Percentiles rank a stretch among this genome's conserved stretches.
These are phyloP conservation scores for Xerocomellus chrysenteron DNA, from an alignment of 768 basidiomycete species.

Conservation along the genomic window DNA sequence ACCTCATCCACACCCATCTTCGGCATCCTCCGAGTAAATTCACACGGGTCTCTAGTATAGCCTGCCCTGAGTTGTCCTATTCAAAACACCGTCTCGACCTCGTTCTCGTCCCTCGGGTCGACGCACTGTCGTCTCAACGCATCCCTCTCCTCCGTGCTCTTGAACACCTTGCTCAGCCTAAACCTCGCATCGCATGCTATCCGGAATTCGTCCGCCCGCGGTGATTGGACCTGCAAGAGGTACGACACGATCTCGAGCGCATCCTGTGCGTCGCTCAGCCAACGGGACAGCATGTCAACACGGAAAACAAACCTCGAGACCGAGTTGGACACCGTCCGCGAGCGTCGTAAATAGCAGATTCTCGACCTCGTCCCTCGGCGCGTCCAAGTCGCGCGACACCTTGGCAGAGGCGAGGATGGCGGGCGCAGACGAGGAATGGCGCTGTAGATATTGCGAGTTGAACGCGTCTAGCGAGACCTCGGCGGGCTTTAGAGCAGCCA, in stretches of 20 bases:
- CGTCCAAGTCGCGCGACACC: constrained; percentile 47
- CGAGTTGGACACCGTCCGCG: constrained; percentile 41
- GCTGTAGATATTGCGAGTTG: constrained; percentile 77
- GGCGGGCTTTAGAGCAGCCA: constrained; percentile 54
- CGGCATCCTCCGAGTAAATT: constrained; percentile 23
- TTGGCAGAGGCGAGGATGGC: constrained; percentile 66
- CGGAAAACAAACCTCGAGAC: constrained; percentile 43
- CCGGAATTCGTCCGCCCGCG: constrained; percentile 61
- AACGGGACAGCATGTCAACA: not conserved
- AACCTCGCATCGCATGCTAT: constrained; percentile 52
- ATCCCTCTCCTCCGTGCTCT: constrained; percentile 49
- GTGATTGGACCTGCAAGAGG: constrained; percentile 49
- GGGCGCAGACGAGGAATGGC: constrained; percentile 45
- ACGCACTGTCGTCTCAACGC: constrained; percentile 33
- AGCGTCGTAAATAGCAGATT: constrained; percentile 51
- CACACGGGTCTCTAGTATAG: constrained; percentile 16
- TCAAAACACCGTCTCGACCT: constrained; percentile 27
- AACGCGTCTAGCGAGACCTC: constrained; percentile 60
- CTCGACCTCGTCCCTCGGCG: constrained; percentile 61
- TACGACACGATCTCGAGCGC: constrained; percentile 49
- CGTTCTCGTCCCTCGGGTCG: constrained; percentile 20
- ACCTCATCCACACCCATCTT: not conserved
- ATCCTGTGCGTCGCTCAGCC: constrained; percentile 39
- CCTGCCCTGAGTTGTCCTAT: constrained; percentile 28
- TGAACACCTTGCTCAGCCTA: constrained; percentile 66